These are phyloP conservation scores for Tricholoma sp. DNA, from an alignment of 768 basidiomycete species.

Conservation along the genomic window DNA sequence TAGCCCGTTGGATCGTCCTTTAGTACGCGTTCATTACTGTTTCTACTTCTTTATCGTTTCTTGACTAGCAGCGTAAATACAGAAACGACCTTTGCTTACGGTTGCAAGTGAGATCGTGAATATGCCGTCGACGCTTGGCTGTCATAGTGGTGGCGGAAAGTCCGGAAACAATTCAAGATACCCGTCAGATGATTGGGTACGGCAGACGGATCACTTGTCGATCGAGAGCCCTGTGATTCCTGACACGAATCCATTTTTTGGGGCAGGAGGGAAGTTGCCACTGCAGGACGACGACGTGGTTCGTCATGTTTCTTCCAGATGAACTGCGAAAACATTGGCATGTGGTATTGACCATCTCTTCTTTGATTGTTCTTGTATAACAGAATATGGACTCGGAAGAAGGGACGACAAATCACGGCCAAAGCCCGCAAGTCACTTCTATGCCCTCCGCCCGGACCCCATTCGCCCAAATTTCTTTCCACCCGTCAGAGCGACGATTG, in stretches of 20 bases:
- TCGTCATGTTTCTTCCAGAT: slow-evolving; percentile 14
- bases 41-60: neutral
- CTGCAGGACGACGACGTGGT: slow-evolving; percentile 48
- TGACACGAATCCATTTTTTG: neutral
- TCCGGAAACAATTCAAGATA: slow-evolving; percentile 35
- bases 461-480: slow-evolving; percentile 1
- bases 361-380: neutral
- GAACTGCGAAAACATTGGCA: neutral
- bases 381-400: slow-evolving; percentile 27
- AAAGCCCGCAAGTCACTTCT: slow-evolving; percentile 7
- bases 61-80: neutral
- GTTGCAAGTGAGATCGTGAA: slow-evolving; percentile 15
- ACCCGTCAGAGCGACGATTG: slow-evolving; percentile 1
- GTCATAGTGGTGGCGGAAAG: neutral
- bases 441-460: slow-evolving; percentile 3
- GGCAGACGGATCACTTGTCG: slow-evolving; percentile 60
- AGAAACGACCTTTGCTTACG: slow-evolving; percentile 59
- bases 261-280: neutral
- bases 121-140: neutral
- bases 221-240: slow-evolving; percentile 47
- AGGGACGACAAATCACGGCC: neutral
- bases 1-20: slow-evolving; percentile 44
- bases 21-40: slow-evolving; percentile 34
- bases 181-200: slow-evolving; percentile 70
- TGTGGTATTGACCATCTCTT: neutral